These are phyloP conservation scores for Flammula alnicola DNA, from an alignment of 1,284 basidiomycete species.

Conservation along the genomic window DNA sequence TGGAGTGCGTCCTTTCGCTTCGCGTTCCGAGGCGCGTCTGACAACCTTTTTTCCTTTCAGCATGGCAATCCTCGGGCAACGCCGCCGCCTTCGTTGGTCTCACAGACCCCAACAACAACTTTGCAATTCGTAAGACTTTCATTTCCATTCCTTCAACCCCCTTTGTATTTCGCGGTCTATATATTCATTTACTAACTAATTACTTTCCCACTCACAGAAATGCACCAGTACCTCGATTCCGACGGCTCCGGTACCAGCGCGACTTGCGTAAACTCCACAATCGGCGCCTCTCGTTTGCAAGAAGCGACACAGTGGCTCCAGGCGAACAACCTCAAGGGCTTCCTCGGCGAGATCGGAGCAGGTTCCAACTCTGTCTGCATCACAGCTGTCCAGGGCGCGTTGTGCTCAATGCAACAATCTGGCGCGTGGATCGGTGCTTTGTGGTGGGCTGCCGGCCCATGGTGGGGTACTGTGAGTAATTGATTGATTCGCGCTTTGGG, in stretches of 20 bases:
- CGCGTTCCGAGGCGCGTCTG: background rate
- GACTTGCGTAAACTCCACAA: constrained; percentile 62
- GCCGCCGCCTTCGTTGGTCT: constrained; percentile 53
- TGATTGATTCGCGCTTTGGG: no score
- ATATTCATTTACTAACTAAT: background rate
- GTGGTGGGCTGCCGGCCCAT: constrained; percentile 69
- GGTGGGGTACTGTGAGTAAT: constrained; percentile 60
- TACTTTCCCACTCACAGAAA: constrained; percentile 41
- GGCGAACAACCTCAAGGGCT: constrained; percentile 61
- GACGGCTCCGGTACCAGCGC: constrained; percentile 63
- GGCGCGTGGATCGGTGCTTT: constrained; percentile 60
- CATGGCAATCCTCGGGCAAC: constrained; percentile 63
- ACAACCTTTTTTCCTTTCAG: constrained; percentile 25
- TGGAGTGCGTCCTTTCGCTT: constrained; percentile 43
- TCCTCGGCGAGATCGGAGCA: constrained; percentile 67
- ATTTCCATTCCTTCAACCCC: constrained; percentile 7
- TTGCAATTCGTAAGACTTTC: constrained; percentile 52
- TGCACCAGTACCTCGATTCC: constrained; percentile 74
- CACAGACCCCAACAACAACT: constrained; percentile 64
- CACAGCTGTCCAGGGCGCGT: constrained; percentile 56
- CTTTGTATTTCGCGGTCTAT: background rate
- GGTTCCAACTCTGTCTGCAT: constrained; percentile 58
- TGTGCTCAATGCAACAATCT: constrained; percentile 62
- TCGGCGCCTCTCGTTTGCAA: constrained; percentile 59
- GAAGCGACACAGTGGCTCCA: constrained; percentile 63